Percentiles rank a stretch among this genome's conserved stretches.
Evolutionary conservation across 495 filamentous ascomycete species (phyloP).

Genomic region (Annulohypoxylon stygium): DNA sequence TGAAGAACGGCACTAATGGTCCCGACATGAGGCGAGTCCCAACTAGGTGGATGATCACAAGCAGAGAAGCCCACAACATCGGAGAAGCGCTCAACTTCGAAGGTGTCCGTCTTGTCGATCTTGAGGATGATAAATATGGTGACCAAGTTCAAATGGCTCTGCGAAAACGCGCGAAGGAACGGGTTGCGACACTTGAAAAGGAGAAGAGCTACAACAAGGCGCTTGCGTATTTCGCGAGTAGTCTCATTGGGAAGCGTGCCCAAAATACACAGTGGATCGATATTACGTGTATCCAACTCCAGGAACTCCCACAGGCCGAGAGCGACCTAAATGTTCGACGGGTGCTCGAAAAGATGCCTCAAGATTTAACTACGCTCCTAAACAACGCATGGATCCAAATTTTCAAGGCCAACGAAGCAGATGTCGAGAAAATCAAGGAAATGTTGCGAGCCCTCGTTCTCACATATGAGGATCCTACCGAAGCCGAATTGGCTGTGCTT

Average conservation of each 20-base stretch:
- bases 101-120: constrained; percentile 43
- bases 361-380: constrained; percentile 51
- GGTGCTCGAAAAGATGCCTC: constrained; percentile 52
- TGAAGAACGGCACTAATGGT: constrained; percentile 28
- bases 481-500: constrained; percentile 50
- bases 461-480: constrained; percentile 54
- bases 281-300: constrained; percentile 52
- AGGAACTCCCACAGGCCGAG: constrained; percentile 46
- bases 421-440: constrained; percentile 53
- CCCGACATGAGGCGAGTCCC: constrained; percentile 36
- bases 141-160: constrained; percentile 50
- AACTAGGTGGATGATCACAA: constrained; percentile 54
- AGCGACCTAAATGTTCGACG: constrained; percentile 51
- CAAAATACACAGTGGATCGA: constrained; percentile 57
- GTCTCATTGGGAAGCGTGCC: constrained; percentile 52
- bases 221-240: constrained; percentile 53
- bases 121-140: constrained; percentile 51
- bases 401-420: constrained; percentile 55
- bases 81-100: constrained; percentile 43
- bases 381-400: constrained; percentile 52
- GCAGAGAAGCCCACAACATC: constrained; percentile 50
- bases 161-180: constrained; percentile 48
- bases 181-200: constrained; percentile 43
- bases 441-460: constrained; percentile 54
- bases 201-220: constrained; percentile 55